Percentiles rank a stretch among this genome's conserved stretches.
Conservation (phyloP, 371 early-diverging fungal genomes). For the Conidiobolus incongruus region DNA sequence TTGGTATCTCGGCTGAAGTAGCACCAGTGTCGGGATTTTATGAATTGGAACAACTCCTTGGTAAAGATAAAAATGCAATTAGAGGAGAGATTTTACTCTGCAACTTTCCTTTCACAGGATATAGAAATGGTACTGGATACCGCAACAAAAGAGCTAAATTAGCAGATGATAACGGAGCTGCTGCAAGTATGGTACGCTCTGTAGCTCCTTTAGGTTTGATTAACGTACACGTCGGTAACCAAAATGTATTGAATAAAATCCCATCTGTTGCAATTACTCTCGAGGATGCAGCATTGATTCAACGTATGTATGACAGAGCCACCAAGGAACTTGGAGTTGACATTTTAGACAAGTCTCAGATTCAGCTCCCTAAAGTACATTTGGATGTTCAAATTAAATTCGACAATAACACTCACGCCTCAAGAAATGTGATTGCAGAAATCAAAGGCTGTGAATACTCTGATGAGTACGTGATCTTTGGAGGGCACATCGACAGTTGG, state of each 20-base stretch:
- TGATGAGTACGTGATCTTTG: constrained; percentile 23
- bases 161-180: constrained; percentile 18
- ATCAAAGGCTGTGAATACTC: constrained; percentile 19
- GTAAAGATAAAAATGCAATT: constrained; percentile 10
- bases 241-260: constrained; percentile 8
- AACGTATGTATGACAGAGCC: constrained; percentile 13
- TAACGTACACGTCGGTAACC: constrained; percentile 21
- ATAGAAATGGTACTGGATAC: constrained; percentile 10
- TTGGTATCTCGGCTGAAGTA: constrained; percentile 20
- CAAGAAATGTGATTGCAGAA: constrained; percentile 23
- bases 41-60: constrained; percentile 16
- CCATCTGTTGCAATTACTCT: constrained; percentile 24
- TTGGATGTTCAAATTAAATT: constrained; percentile 15
- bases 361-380: constrained; percentile 14
- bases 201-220: constrained; percentile 17
- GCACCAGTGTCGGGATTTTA: constrained; percentile 18
- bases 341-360: too few species aligned
- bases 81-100: constrained; percentile 20
- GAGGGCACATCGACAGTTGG: constrained; percentile 35
- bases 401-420: constrained; percentile 8
- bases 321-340: constrained; percentile 3
- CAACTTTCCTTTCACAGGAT: constrained; percentile 16
- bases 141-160: constrained; percentile 13
- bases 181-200: constrained; percentile 22
- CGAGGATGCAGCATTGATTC: constrained; percentile 24